Conservation (phyloP, 345 rosid species). For the Barbarea vulgaris region DNA sequence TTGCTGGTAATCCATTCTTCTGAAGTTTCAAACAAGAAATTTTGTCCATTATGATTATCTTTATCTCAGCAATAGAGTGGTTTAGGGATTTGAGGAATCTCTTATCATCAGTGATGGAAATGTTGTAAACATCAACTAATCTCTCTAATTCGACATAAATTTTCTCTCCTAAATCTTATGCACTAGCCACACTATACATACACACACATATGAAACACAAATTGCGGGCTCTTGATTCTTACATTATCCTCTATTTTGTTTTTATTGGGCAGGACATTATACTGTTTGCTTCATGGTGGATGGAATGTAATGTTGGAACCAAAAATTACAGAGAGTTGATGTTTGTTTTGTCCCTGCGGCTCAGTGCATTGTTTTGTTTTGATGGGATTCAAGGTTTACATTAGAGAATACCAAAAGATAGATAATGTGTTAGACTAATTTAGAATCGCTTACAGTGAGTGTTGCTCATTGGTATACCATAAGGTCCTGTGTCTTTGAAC, state of each 20-base stretch:
- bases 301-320: conserved; percentile 10
- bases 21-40: neutral
- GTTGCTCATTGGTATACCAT: conserved; percentile 29
- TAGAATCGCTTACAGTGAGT: conserved; percentile 18
- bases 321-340: conserved; percentile 28
- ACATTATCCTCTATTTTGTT: neutral
- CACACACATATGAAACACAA: neutral
- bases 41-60: neutral
- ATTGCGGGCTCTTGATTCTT: conserved; percentile 18
- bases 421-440: conserved; percentile 21
- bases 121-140: conserved; percentile 10
- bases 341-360: conserved; percentile 30
- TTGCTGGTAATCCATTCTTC: conserved; percentile 14
- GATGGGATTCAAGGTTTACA: conserved; percentile 33
- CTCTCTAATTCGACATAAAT: neutral
- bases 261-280: conserved; percentile 29
- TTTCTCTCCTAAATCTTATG: neutral
- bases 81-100: neutral
- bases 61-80: conserved; percentile 10
- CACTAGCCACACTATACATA: neutral
- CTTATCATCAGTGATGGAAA: conserved; percentile 3
- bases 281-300: conserved; percentile 22
- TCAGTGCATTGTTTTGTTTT: conserved; percentile 27
- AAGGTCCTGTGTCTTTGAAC: conserved; percentile 20
- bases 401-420: conserved; percentile 29